Evolutionary conservation across 352 stramenopile species (phyloP), one percentile per base, ranked within the genome.

Genomic region (Phytophthora sojae): DNA sequence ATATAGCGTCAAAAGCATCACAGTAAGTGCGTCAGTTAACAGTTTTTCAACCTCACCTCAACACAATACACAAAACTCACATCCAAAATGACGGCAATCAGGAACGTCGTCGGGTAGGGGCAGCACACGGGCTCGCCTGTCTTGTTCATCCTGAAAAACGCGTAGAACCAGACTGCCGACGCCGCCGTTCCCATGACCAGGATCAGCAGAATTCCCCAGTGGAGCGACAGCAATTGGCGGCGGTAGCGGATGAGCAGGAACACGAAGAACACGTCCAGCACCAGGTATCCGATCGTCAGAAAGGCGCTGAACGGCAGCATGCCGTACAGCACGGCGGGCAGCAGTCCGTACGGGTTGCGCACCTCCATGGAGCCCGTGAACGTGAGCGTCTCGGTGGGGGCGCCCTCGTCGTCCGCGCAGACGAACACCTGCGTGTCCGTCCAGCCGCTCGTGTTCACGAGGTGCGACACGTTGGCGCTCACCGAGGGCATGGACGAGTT

Each of bases 41-140:
- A 29, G n/a, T 9, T 44, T 37, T 35, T 39, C 17, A 7, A 50
- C 1, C 49, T 2, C 23, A 42, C 25, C 32, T 19, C 35, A 26
- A 49, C 11, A 12, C 7, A 23, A 1, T 17, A 26, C 17, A 67
- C 21, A 65, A 4, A 29, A 84, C 85, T 59, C 69, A 95, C 89
- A 70, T 96, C 89, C 26, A 97, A 71, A 55, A 93, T 84, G 39
- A 97, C 91, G 0, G 92, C 80, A 30, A 91, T 74, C 26, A 97
- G 76, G 61, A 97, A 95, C 8, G 81, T 88, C 19, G 83, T 94
- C 50, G 91, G 91, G 64, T 97, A 96, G 21, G 92, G 92, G 52
- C 92, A 97, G 69, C 91, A 97, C 30, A 97, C 93, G 0, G 92
- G 92, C 55, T 90, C 84, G 30, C 91, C 91, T n/a, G 84, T 93